Evolutionary conservation across 2,329 filamentous ascomycete genomes (phyloP).

Genomic region (Pseudogymnoascus sp.): DNA sequence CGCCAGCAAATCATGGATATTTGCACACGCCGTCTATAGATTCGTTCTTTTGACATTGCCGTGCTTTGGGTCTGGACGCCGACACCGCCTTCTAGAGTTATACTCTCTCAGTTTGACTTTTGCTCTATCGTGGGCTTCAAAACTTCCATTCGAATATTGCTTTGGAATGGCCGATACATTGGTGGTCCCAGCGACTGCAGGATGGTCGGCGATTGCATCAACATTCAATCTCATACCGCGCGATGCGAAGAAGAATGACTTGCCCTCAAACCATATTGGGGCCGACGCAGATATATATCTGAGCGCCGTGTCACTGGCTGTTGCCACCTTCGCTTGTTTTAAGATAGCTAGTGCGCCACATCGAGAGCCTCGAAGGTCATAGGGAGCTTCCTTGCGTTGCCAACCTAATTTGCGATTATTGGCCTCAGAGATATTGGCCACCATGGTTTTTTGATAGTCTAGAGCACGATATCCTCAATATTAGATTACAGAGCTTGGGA

Average conservation of each 20-base stretch:
- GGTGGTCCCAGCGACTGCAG: slow-evolving; percentile 18
- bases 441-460: no score
- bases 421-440: background rate
- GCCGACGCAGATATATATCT: slow-evolving; percentile 16
- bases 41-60: slow-evolving; percentile 25
- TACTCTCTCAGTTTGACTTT: slow-evolving; percentile 21
- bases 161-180: slow-evolving; percentile 21
- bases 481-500: no score
- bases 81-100: slow-evolving; percentile 24
- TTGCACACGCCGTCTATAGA: slow-evolving; percentile 26
- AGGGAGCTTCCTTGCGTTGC: slow-evolving; percentile 14
- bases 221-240: slow-evolving; percentile 18
- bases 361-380: slow-evolving; percentile 10
- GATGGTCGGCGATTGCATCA: slow-evolving; percentile 19
- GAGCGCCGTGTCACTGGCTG: slow-evolving; percentile 17
- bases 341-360: slow-evolving; percentile 16
- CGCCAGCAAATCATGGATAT: slow-evolving; percentile 26
- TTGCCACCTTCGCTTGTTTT: slow-evolving; percentile 18
- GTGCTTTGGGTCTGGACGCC: slow-evolving; percentile 24
- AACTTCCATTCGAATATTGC: slow-evolving; percentile 19
- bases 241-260: slow-evolving; percentile 16
- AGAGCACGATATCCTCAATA: no score
- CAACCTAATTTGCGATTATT: background rate
- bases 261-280: slow-evolving; percentile 15
- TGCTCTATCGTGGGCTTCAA: slow-evolving; percentile 14